Conservation (phyloP, 2,329 filamentous ascomycete genomes). For the Monosporascus sp. region DNA sequence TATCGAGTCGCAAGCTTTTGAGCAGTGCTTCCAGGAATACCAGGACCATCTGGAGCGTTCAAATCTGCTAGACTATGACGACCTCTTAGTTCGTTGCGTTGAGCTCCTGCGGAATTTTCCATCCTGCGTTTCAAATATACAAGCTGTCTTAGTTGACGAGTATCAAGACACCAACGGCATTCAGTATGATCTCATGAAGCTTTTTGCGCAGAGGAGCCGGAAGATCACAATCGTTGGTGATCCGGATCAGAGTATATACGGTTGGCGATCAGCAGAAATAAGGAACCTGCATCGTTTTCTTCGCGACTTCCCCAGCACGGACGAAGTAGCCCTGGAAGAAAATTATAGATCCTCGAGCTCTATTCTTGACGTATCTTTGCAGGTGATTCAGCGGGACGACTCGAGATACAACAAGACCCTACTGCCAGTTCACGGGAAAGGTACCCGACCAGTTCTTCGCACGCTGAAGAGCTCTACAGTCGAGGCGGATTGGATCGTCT, state of each 20-base stretch:
- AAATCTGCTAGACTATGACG: slow-evolving; percentile 90
- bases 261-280: slow-evolving; percentile 89
- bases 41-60: slow-evolving; percentile 68
- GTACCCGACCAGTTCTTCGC: slow-evolving; percentile 75
- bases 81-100: slow-evolving; percentile 78
- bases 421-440: slow-evolving; percentile 72
- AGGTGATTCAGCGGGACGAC: slow-evolving; percentile 86
- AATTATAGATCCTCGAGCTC: slow-evolving; percentile 90
- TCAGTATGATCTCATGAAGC: slow-evolving; percentile 89
- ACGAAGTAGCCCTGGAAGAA: slow-evolving; percentile 81
- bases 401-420: slow-evolving; percentile 75
- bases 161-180: slow-evolving; percentile 96
- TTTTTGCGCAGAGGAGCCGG: slow-evolving; percentile 67
- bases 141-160: slow-evolving; percentile 90
- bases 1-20: slow-evolving; percentile 53
- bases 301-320: slow-evolving; percentile 67
- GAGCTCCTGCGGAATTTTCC: slow-evolving; percentile 71
- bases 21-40: slow-evolving; percentile 68
- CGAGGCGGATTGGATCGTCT: slow-evolving; percentile 85
- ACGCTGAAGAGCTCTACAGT: slow-evolving; percentile 62
- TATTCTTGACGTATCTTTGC: slow-evolving; percentile 74
- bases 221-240: slow-evolving; percentile 95
- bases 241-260: slow-evolving; percentile 96
- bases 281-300: slow-evolving; percentile 79
- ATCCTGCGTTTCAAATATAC: slow-evolving; percentile 79